Conservation (phyloP, 176 grass and related monocot species). For the Musa beccarii region DNA sequence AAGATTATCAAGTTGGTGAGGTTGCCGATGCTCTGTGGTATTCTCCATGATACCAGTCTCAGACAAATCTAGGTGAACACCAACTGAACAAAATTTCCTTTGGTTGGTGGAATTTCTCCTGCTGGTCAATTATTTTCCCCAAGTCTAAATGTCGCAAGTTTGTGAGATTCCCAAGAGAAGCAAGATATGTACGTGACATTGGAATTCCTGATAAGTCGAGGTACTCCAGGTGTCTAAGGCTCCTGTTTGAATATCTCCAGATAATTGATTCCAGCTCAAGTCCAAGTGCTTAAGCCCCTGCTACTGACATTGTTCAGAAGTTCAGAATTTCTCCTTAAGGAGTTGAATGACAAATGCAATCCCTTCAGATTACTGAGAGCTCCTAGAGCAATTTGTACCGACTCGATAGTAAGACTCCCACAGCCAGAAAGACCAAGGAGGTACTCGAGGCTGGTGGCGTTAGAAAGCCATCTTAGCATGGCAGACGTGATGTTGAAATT, state of each 20-base stretch:
- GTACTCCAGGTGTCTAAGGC: not conserved
- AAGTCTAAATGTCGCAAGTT: too few species aligned
- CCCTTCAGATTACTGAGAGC: slow-evolving; percentile 3
- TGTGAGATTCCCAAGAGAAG: too few species aligned
- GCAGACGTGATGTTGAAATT: not conserved
- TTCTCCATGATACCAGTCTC: not conserved
- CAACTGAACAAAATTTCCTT: too few species aligned
- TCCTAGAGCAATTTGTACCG: not conserved
- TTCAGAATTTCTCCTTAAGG: not conserved
- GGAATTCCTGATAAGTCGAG: not conserved
- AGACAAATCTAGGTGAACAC: slow-evolving; percentile 2
- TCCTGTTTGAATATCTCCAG: not conserved
- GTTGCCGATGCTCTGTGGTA: slow-evolving; percentile 32
- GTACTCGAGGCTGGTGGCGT: slow-evolving; percentile 14
- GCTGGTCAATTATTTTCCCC: not conserved
- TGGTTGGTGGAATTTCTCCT: too few species aligned
- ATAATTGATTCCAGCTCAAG: not conserved
- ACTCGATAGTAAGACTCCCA: not conserved
- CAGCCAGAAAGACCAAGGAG: not conserved
- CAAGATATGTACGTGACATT: too few species aligned
- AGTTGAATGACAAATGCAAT: not conserved
- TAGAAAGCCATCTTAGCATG: not conserved
- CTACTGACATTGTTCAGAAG: not conserved
- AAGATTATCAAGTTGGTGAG: not conserved
- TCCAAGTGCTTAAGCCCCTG: not conserved